Base-by-base conservation (phyloP, 2,329 filamentous ascomycete species). In the Venturia carpophila region DNA sequence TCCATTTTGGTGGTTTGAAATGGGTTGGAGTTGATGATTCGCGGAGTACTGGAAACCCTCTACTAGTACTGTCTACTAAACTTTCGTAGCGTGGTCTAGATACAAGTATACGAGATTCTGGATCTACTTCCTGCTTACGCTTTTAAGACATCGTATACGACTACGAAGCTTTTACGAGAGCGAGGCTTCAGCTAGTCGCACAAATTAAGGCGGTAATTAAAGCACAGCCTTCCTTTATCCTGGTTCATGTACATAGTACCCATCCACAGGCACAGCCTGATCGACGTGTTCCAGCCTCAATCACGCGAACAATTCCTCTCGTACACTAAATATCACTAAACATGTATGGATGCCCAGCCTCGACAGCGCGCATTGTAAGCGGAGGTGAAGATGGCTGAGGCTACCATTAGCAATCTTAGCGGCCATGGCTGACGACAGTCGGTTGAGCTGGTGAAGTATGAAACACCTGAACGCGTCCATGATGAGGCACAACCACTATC, bases 321-420 rank as follows among this genome's bases (percentile, higher is more conserved):
- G 52, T 58, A 58, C 30, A 37, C 19, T 37, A 37, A 58, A 15
- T 15, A 5, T 52, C 30, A 37, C 19, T 37, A 37, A 58, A 15
- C 9, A 5, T 52, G 21, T 15, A n/a, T n/a, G 52, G 3, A 55
- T 30, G 4, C 15, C 27, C 24, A 37, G 30, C 52, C 52, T 56
- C 30, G 27, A 37, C 52, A n/a, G n/a, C 17, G 52, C 52, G 30
- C 11, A n/a, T 56, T 19, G 30, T 37, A 3, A 4, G 30, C 30
- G 27, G 13, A 37, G 30, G 27, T 37, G 52, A 37, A n/a, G 11
- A 49, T 41, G 39, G 52, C 9, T 37, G 52, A 58, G 52, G 27
- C 52, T n/a, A n/a, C n/a, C 10, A 37, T 58, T 37, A 58, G 52
- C 30, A 7, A 27, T 58, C 52, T 58, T 58, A 27, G 52, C 52